Conservation (phyloP, 257 asterid species). For the Verbascum thapsus region DNA sequence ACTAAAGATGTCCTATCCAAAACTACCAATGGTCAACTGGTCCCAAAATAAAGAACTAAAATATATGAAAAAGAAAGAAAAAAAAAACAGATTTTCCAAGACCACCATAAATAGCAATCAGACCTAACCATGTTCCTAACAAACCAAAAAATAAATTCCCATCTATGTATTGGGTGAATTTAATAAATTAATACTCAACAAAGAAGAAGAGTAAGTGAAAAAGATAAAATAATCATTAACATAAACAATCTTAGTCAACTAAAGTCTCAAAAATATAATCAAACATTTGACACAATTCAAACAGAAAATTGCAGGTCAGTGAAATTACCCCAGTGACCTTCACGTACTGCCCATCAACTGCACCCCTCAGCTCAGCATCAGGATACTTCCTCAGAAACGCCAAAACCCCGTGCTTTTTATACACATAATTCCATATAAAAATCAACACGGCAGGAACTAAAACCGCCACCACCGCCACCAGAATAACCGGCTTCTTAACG, state of each 20-base stretch:
- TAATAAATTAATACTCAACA: no score
- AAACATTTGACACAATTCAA: constrained; percentile 13
- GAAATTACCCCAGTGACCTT: constrained; percentile 98
- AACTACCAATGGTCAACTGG: constrained; percentile 35
- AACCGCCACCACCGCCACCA: constrained; percentile 60
- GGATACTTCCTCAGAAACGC: constrained; percentile 61
- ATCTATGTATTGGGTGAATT: not conserved
- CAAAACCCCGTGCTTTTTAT: constrained; percentile 52
- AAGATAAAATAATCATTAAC: no score
- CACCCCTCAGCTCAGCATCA: constrained; percentile 89
- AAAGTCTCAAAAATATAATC: no score
- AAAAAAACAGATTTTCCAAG: not conserved
- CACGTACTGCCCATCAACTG: constrained; percentile 87
- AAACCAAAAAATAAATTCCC: constrained; percentile 5
- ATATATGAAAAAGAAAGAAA: not conserved
- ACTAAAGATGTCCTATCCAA: constrained; percentile 23
- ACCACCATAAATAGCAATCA: constrained; percentile 29
- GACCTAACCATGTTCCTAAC: not conserved
- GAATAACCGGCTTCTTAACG: constrained; percentile 65
- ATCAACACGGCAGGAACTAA: constrained; percentile 46
- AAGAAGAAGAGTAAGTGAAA: no score
- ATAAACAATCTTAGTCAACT: no score
- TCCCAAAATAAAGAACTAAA: constrained; percentile 22
- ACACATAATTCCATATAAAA: constrained; percentile 63
- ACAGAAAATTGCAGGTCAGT: not conserved